Percentiles rank a stretch among this genome's conserved stretches.
Conservation (phyloP, 164 flowering plant species). For the Chimonanthus praecox region DNA sequence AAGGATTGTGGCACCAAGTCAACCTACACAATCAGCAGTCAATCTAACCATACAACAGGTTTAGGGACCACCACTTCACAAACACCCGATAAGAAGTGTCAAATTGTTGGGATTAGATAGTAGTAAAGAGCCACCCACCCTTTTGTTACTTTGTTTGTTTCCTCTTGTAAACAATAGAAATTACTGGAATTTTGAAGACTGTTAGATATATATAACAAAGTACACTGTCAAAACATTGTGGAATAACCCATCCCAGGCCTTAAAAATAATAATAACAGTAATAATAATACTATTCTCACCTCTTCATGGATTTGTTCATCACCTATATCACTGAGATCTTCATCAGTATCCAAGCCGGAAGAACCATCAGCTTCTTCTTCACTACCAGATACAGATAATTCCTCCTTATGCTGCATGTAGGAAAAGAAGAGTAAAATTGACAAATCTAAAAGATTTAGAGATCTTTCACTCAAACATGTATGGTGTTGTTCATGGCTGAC, state of each 20-base stretch:
- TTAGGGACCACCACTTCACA: background rate
- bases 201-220: background rate
- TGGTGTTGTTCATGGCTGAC: too few species aligned
- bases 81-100: background rate
- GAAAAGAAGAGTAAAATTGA: background rate
- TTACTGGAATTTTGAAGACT: background rate
- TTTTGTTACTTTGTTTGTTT: background rate
- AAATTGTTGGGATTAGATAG: background rate
- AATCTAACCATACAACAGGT: background rate
- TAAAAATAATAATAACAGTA: background rate
- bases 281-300: slow-evolving; percentile 31
- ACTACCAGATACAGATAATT: slow-evolving; percentile 72
- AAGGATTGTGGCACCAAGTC: too few species aligned
- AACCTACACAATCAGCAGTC: background rate
- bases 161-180: background rate
- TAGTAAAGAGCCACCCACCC: background rate
- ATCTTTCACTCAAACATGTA: too few species aligned
- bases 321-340: slow-evolving; percentile 66
- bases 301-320: slow-evolving; percentile 52
- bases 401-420: slow-evolving; percentile 69
- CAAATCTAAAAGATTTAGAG: background rate
- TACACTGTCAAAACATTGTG: background rate
- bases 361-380: slow-evolving; percentile 88
- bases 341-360: slow-evolving; percentile 64
- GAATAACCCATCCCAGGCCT: background rate